These are phyloP conservation scores for Leccinum longicurvipes DNA, from an alignment of 768 basidiomycete species.

Conservation along the genomic window DNA sequence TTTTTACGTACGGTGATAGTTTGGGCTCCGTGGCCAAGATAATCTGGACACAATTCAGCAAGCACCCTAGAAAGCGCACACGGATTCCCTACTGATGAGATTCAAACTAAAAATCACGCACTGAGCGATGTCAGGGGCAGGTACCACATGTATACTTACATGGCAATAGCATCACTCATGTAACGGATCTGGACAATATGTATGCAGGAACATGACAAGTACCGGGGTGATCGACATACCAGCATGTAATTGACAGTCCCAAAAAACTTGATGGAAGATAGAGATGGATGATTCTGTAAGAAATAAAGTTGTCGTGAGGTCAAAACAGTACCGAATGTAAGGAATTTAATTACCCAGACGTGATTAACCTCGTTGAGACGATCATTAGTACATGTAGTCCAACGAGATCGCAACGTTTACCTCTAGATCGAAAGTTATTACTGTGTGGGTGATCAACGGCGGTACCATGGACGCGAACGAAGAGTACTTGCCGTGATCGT, in stretches of 20 bases:
- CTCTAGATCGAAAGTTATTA: background rate
- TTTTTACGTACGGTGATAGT: conserved; percentile 7
- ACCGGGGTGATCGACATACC: background rate
- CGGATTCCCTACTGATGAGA: background rate
- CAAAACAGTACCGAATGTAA: background rate
- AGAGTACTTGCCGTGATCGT: conserved; percentile 1
- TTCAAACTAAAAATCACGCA: conserved; percentile 7
- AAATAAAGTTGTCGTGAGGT: background rate
- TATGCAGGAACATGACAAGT: background rate
- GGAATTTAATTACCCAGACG: background rate
- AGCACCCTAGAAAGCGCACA: background rate
- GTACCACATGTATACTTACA: conserved; percentile 6
- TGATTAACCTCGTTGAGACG: background rate
- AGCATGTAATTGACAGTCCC: conserved; percentile 17
- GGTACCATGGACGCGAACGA: no score
- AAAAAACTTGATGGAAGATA: no score
- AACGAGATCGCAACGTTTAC: background rate
- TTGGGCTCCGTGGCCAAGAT: conserved; percentile 2
- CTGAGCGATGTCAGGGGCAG: no score
- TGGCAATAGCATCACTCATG: conserved; percentile 9
- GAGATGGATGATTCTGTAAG: conserved; percentile 1
- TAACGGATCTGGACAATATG: conserved; percentile 14
- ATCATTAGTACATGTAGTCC: background rate
- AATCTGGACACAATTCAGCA: conserved; percentile 5
- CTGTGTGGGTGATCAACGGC: background rate